Evolutionary conservation across 306 rosid genomes (phyloP).

Genomic region (Fragaria vesca): DNA sequence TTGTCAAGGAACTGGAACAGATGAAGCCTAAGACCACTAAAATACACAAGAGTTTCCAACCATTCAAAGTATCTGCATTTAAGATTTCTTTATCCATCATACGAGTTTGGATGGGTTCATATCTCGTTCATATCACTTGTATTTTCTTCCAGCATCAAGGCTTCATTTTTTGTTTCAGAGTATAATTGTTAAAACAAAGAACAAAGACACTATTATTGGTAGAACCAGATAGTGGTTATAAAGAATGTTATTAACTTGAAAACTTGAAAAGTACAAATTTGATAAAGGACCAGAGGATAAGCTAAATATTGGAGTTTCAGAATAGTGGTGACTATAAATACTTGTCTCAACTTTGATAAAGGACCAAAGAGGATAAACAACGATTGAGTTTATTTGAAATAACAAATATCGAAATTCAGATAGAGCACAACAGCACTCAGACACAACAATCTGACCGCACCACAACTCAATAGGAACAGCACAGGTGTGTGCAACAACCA

Average conservation of each 20-base stretch:
- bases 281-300: neutral
- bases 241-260: neutral
- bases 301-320: too few relatives aligned
- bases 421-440: neutral
- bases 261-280: neutral
- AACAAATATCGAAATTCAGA: neutral
- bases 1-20: neutral
- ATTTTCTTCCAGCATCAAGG: neutral
- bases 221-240: neutral
- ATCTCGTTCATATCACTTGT: neutral
- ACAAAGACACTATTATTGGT: neutral
- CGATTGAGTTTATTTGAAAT: neutral
- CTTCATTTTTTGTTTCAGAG: neutral
- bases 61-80: neutral
- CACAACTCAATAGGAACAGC: neutral
- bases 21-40: slow-evolving; percentile 3
- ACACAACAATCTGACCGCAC: neutral
- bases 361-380: neutral
- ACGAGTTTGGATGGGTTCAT: neutral
- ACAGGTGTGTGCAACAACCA: neutral
- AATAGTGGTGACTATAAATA: neutral
- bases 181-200: neutral
- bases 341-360: neutral
- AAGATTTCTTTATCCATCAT: neutral
- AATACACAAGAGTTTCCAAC: neutral